These are phyloP conservation scores for Phaeosphaeria sp. DNA, from an alignment of 2,329 filamentous ascomycete species.

Conservation along the genomic window DNA sequence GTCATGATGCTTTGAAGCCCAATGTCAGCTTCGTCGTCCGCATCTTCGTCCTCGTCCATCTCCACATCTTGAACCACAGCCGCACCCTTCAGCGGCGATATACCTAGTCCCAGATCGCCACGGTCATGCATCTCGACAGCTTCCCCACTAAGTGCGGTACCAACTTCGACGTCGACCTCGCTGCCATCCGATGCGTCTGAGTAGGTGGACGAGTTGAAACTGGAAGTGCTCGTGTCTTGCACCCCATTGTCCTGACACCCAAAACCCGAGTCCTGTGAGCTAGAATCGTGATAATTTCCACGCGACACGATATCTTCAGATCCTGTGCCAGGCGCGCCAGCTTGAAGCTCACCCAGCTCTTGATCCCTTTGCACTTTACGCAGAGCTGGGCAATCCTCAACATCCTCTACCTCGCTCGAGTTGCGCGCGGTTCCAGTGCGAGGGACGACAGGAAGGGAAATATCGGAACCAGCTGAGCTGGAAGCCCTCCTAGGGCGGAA, in stretches of 20 bases:
- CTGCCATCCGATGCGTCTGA: conserved; percentile 33
- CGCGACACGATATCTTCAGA: conserved; percentile 16
- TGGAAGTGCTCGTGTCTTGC: neutral
- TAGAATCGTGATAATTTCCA: neutral
- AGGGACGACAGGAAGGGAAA: conserved; percentile 39
- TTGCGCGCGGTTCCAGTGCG: conserved; percentile 33
- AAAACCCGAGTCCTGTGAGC: neutral
- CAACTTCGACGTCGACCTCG: conserved; percentile 57
- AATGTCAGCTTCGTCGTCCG: conserved; percentile 4
- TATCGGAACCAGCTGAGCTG: conserved; percentile 41
- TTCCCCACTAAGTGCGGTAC: conserved; percentile 65
- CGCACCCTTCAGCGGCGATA: conserved; percentile 5
- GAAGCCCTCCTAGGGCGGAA: conserved; percentile 37
- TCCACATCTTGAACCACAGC: conserved; percentile 4
- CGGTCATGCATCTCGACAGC: conserved; percentile 56
- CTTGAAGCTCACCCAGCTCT: conserved; percentile 29
- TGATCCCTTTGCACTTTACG: conserved; percentile 35
- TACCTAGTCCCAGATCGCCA: conserved; percentile 32
- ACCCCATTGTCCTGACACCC: neutral
- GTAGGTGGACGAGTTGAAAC: neutral
- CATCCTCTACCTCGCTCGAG: conserved; percentile 4
- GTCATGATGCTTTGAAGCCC: conserved; percentile 34
- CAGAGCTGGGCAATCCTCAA: conserved; percentile 29
- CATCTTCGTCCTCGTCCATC: conserved; percentile 13
- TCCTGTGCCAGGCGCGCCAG: conserved; percentile 19